Conservation (phyloP, 768 basidiomycete species). For the Mycena floridula region DNA sequence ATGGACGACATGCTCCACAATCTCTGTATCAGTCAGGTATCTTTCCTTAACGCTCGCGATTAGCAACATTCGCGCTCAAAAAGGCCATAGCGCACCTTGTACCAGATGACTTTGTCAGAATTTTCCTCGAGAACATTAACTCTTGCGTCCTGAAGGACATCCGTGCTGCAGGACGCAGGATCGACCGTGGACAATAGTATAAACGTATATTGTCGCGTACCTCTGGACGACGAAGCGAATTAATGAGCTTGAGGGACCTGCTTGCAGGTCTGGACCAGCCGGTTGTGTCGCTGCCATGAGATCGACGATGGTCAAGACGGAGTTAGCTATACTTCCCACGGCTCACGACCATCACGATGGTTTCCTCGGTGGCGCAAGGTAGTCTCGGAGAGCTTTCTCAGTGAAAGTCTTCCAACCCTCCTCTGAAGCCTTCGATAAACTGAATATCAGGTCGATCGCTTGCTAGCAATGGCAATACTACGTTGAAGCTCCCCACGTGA, state of each 20-base stretch:
- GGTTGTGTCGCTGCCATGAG: no score
- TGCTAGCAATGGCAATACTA: no score
- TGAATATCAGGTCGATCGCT: no score
- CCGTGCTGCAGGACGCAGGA: slow-evolving; percentile 54
- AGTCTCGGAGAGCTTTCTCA: no score
- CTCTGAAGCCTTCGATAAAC: no score
- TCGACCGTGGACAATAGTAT: neutral
- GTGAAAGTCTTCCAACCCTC: no score
- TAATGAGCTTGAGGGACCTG: no score
- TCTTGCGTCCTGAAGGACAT: slow-evolving; percentile 65
- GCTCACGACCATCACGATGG: no score
- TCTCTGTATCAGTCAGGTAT: slow-evolving; percentile 66
- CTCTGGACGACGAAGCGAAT: neutral
- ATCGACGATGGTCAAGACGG: no score
- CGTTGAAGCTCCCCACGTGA: no score
- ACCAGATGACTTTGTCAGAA: slow-evolving; percentile 60
- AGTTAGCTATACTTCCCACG: no score
- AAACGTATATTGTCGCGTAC: neutral
- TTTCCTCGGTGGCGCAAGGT: no score
- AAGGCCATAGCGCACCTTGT: slow-evolving; percentile 44
- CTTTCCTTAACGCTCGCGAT: slow-evolving; percentile 61
- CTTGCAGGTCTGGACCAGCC: neutral
- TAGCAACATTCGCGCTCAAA: slow-evolving; percentile 3
- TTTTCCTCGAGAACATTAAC: slow-evolving; percentile 57
- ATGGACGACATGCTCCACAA: slow-evolving; percentile 69